Conservation (phyloP, 805 yeast genomes). For the Hagleromyces aurorensis region DNA sequence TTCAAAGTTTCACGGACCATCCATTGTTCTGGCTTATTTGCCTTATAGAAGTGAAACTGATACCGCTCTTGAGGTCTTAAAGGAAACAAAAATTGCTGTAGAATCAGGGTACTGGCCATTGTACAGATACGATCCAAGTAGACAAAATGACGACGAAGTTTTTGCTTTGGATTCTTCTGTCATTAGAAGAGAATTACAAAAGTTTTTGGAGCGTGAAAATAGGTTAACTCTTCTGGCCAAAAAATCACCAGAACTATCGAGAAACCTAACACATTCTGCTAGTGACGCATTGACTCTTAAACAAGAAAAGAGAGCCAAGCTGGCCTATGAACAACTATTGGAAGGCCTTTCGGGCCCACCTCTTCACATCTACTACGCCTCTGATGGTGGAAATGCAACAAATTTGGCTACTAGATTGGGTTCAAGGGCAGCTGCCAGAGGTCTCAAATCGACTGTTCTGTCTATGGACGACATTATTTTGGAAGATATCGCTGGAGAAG, state of each 20-base stretch:
- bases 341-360: slow-evolving; percentile 94
- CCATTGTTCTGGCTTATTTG: slow-evolving; percentile 81
- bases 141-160: slow-evolving; percentile 40
- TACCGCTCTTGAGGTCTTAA: slow-evolving; percentile 63
- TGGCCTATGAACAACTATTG: slow-evolving; percentile 65
- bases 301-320: slow-evolving; percentile 63
- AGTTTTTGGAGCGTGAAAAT: slow-evolving; percentile 85
- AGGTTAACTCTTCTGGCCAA: slow-evolving; percentile 67
- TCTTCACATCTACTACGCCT: slow-evolving; percentile 73
- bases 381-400: slow-evolving; percentile 89
- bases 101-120: slow-evolving; percentile 97
- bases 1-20: slow-evolving; percentile 82
- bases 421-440: slow-evolving; percentile 73
- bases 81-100: slow-evolving; percentile 83
- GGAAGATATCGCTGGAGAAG: slow-evolving; percentile 61
- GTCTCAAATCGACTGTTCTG: slow-evolving; percentile 45
- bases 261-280: slow-evolving; percentile 57
- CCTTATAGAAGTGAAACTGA: slow-evolving; percentile 64
- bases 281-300: slow-evolving; percentile 52
- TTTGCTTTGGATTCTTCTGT: slow-evolving; percentile 83
- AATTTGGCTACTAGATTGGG: slow-evolving; percentile 70
- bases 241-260: slow-evolving; percentile 65
- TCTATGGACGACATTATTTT: slow-evolving; percentile 60
- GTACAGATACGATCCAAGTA: slow-evolving; percentile 71
- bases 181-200: slow-evolving; percentile 65